Conservation (phyloP, 768 basidiomycete genomes). For the Pleurotus giganteus region DNA sequence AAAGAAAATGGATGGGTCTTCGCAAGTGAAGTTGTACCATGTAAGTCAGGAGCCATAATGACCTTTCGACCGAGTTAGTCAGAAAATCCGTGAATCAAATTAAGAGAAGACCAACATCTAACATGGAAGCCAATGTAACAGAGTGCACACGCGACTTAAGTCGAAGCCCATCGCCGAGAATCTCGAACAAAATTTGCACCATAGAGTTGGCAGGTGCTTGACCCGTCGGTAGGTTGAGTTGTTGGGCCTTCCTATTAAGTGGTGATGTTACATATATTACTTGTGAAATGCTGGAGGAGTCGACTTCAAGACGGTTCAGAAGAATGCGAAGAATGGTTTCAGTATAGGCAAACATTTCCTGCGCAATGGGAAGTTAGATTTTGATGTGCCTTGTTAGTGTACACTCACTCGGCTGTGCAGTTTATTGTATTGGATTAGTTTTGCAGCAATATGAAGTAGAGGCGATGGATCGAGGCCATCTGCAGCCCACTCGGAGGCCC, state of each 20-base stretch:
- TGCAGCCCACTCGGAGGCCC: slow-evolving; percentile 52
- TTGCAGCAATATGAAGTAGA: slow-evolving; percentile 47
- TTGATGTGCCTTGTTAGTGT: slow-evolving; percentile 2
- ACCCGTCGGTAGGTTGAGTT: slow-evolving; percentile 19
- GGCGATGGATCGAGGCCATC: slow-evolving; percentile 54
- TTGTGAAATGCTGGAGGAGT: slow-evolving; percentile 36
- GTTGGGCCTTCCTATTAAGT: slow-evolving; percentile 36
- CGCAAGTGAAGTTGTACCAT: slow-evolving; percentile 25
- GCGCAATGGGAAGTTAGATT: slow-evolving; percentile 6
- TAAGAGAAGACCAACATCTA: slow-evolving; percentile 44
- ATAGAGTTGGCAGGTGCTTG: slow-evolving; percentile 29
- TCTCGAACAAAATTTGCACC: slow-evolving; percentile 45
- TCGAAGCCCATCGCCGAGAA: slow-evolving; percentile 50
- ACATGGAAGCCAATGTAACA: slow-evolving; percentile 44
- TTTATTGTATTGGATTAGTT: slow-evolving; percentile 61
- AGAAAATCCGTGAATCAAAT: background rate
- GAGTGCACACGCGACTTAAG: slow-evolving; percentile 50
- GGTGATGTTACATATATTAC: slow-evolving; percentile 48
- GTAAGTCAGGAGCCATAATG: slow-evolving; percentile 26
- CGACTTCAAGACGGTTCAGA: slow-evolving; percentile 49
- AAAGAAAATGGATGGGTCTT: slow-evolving; percentile 31
- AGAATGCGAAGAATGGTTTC: slow-evolving; percentile 60
- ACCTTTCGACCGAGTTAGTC: slow-evolving; percentile 18
- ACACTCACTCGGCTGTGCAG: slow-evolving; percentile 48
- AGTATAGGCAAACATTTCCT: slow-evolving; percentile 61